Base-by-base conservation (phyloP, 257 asterid species). In the Nicotiana sylvestris region DNA sequence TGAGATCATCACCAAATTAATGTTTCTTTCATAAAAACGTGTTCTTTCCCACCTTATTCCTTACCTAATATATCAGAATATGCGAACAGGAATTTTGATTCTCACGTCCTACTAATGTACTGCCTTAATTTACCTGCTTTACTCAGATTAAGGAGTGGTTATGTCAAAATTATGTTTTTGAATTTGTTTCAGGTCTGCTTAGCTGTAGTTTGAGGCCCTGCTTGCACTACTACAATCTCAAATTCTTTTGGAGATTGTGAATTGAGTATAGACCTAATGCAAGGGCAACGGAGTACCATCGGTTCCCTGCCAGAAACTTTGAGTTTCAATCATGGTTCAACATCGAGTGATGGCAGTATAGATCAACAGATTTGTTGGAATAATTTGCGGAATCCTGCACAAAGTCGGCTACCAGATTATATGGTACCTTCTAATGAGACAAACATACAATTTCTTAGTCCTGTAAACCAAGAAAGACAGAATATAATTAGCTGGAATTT, bases 321-420 rank as follows among this genome's bases (percentile, higher is more conserved):
- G 72, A 87, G 92, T 88, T 89, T 93, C 62, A 94, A 91, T 81
- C 91, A 84, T 83, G 93, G 94, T 46, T 90, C 97, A 51, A 70
- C 91, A 33, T 86, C 98, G 79, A 87, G 80, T 82, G 97, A 92
- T 81, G 78, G 89, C 15, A 87, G 86, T 77, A 82, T 92, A 83
- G 97, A 93, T 82, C 90, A 91, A 87, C 95, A 90, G 84, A 84
- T 92, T 66, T 66, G 91, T 65, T 95, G 98, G 99, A 90, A 88
- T 81, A 86, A 60, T 57, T 66, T 92, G 84, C 90, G 86, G 57
- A 85, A 88, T 85, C 85, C 98, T 76, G 68, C 94, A 0, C 91
- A 88, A 65, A 88, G 84, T 49, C 87, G 86, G 58, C 76, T 89
- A 68, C 91, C 90, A 4, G 93, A 90, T 33, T 92, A 77, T 84